A percentile compares a stretch with the other conserved stretches of the same genome.
Evolutionary conservation across 495 filamentous ascomycete genomes (phyloP).

Genomic region (Aspergillus baeticus): DNA sequence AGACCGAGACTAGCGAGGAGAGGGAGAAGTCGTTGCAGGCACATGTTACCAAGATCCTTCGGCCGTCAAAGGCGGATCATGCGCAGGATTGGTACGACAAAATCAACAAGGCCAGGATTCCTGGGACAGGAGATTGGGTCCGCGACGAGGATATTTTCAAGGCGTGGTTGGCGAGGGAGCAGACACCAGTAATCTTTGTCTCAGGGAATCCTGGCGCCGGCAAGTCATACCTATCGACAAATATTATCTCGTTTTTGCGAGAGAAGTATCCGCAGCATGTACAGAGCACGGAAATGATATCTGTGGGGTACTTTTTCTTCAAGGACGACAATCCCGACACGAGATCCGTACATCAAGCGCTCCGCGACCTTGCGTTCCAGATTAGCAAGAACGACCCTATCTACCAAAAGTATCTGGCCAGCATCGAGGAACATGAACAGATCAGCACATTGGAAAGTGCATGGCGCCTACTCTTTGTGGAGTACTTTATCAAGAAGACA

Average conservation of each 20-base stretch:
- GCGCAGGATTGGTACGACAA: slow-evolving; percentile 25
- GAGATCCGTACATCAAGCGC: slow-evolving; percentile 25
- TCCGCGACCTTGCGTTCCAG: slow-evolving; percentile 32
- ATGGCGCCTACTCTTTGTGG: slow-evolving; percentile 29
- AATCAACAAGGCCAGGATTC: slow-evolving; percentile 25
- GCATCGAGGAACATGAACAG: slow-evolving; percentile 15
- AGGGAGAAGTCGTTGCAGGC: slow-evolving; percentile 7
- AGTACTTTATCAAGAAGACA: slow-evolving; percentile 23
- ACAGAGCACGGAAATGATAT: not conserved
- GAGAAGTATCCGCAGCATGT: slow-evolving; percentile 13
- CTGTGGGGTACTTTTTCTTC: slow-evolving; percentile 35
- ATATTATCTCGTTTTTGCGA: slow-evolving; percentile 26
- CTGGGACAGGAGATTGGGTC: slow-evolving; percentile 37
- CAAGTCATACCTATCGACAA: slow-evolving; percentile 32
- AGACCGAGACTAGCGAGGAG: not conserved
- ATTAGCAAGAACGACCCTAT: slow-evolving; percentile 29
- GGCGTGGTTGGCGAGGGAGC: slow-evolving; percentile 21
- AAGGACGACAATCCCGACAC: slow-evolving; percentile 31
- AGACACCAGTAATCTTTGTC: slow-evolving; percentile 29
- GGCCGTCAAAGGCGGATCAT: slow-evolving; percentile 12
- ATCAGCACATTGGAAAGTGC: slow-evolving; percentile 29
- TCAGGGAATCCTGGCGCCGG: slow-evolving; percentile 33
- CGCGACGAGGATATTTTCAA: slow-evolving; percentile 22
- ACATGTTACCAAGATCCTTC: slow-evolving; percentile 4
- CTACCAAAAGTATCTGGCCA: slow-evolving; percentile 24